Evolutionary conservation across 768 basidiomycete genomes (phyloP), one percentile per base, ranked within the genome.

Genomic region (Termitomyces sp.): DNA sequence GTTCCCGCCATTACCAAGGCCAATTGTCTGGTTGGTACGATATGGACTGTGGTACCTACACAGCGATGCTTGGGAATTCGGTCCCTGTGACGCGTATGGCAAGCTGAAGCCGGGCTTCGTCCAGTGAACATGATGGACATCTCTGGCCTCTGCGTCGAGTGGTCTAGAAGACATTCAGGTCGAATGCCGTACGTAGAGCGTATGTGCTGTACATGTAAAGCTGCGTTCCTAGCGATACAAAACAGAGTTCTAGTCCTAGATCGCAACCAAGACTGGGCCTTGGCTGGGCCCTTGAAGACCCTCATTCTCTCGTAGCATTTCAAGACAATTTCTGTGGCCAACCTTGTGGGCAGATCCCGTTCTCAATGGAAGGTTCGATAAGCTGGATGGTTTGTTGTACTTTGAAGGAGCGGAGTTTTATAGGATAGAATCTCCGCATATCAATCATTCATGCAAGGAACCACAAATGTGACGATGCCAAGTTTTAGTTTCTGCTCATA

Each of bases 61-160:
- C 47, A 63, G 58, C 13, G 67, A 69, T 6, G 65, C 70, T 16
- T 73, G 72, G 70, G 65, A 59, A 13, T 72, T 71, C 49, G 71
- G 66, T 6, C 68, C 71, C 7, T 63, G 64, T 24, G 70, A 71
- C 60, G 56, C 66, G 7, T 51, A 64, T 44, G 69, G 69, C 8
- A 66, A 58, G 29, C 31, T 58, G 28, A 33, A 22, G 28, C 20
- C 20, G 12, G 34, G 34, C 13, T 36, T 15, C 15, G 13, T 12
- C 1, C 12, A 36, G 8, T 34, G 12, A 29, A 6, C 5, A 20
- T 6, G 9, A 7, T 12, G 1, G 42, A 15, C 36, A 44, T 20
- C 1, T 44, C 20, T 10, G 42, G 42, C 42, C 18, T 22, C 42
- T 22, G 10, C 22, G 24, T 10, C 22, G 8, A 44, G 42, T 9